Evolutionary conservation across 1,284 basidiomycete genomes (phyloP), one percentile per base, ranked within the genome.

Genomic region (Apiotrichum mycotoxinovorans): DNA sequence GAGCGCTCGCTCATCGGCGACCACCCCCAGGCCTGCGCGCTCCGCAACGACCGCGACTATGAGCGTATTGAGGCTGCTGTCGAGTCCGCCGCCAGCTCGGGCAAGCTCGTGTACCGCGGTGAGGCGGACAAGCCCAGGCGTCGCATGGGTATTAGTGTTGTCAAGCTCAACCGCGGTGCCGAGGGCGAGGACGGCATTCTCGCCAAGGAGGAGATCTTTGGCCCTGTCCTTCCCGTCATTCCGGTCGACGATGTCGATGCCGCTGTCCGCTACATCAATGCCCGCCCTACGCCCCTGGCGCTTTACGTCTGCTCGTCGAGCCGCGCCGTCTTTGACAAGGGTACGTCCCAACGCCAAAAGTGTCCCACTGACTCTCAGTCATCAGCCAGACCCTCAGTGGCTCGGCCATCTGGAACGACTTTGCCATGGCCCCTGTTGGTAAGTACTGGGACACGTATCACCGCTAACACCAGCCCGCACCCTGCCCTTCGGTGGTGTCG

Each of bases 141-240:
- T 49, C 63, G 69, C 52, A 67, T 77, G 65, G 75, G 75, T 7
- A 70, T 73, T 49, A 69, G 63, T 34, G 27, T 76, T 34, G 71
- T 87, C 26, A 81, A 91, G 43, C 61, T 74, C 34, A 67, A 66
- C 37, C 81, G 79, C 56, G 82, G 87, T 61, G 86, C 87, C 7
- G 72, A 78, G 45, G 71, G 67, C 0, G 83, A 85, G 59, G 56
- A 54, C 23, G 89, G 92, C 71, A 54, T 59, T 0, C 70, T 92
- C 62, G 84, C 92, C 84, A 82, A 83, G 73, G 86, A 92, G 49
- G 86, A 87, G 70, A 75, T 85, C 15, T 87, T 89, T 69, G 87
- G 85, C 0, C 87, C 87, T 1, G 71, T 88, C 9, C 78, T 95
- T 22, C 87, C 90, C 8, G 82, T 96, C 51, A 79, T 95, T 0